Conservation (phyloP, 2,329 filamentous ascomycete genomes). For the Diaporthe velutina region DNA sequence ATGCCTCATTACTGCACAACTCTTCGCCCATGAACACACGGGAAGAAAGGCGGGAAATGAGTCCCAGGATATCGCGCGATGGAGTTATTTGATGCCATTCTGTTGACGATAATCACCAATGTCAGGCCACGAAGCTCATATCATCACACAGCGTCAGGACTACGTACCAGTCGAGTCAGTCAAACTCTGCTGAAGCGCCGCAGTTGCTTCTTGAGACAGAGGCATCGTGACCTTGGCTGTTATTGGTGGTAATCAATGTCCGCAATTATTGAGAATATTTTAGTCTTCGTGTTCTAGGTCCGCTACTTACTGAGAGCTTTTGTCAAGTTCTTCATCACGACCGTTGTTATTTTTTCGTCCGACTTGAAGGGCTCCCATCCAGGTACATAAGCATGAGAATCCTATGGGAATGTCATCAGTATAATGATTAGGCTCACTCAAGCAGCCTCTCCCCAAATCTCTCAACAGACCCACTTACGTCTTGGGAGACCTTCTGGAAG, state of each 20-base stretch:
- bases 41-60: constrained; percentile 47
- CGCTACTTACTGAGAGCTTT: constrained; percentile 23
- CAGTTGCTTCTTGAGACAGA: constrained; percentile 29
- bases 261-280: not conserved
- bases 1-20: constrained; percentile 46
- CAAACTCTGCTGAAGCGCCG: not conserved
- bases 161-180: constrained; percentile 17
- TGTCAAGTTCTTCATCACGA: constrained; percentile 20
- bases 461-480: not conserved
- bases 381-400: constrained; percentile 25
- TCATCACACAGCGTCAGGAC: not conserved
- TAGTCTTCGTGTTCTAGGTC: not conserved
- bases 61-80: constrained; percentile 48
- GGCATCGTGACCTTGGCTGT: constrained; percentile 19
- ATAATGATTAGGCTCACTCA: not conserved
- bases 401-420: not conserved
- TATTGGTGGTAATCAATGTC: not conserved
- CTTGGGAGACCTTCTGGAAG: not conserved
- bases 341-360: not conserved
- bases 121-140: not conserved
- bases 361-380: constrained; percentile 28
- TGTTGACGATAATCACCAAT: not conserved
- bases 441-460: not conserved
- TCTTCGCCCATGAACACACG: constrained; percentile 48
- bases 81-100: constrained; percentile 50